Percentiles rank a stretch among this genome's conserved stretches.
These are phyloP conservation scores for Myrmaecium sp. DNA, from an alignment of 2,329 filamentous ascomycete species.

Conservation along the genomic window DNA sequence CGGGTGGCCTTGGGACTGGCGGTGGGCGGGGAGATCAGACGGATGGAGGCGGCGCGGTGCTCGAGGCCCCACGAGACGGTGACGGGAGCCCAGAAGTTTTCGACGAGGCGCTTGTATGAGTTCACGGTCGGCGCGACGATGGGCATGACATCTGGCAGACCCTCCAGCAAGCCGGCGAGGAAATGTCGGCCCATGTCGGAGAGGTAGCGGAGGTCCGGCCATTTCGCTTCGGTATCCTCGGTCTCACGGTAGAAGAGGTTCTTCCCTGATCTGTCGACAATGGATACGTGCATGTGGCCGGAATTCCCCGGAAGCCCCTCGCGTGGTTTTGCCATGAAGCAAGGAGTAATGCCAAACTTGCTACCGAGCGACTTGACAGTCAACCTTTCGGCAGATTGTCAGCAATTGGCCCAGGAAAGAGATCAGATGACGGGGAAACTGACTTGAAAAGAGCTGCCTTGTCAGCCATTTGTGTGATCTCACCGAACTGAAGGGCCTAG, in stretches of 20 bases:
- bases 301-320: slow-evolving; percentile 86
- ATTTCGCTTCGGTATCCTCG: slow-evolving; percentile 50
- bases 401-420: not conserved
- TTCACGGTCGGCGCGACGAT: slow-evolving; percentile 88
- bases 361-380: slow-evolving; percentile 73
- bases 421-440: slow-evolving; percentile 7
- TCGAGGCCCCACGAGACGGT: slow-evolving; percentile 95
- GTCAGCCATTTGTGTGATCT: slow-evolving; percentile 81
- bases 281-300: slow-evolving; percentile 86
- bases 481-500: slow-evolving; percentile 68
- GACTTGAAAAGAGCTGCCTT: slow-evolving; percentile 82
- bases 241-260: slow-evolving; percentile 68
- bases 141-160: slow-evolving; percentile 90
- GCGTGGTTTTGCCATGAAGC: slow-evolving; percentile 96
- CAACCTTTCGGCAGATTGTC: not conserved
- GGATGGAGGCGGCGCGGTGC: slow-evolving; percentile 80
- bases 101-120: slow-evolving; percentile 93
- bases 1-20: slow-evolving; percentile 71
- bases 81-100: slow-evolving; percentile 98
- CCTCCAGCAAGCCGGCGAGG: slow-evolving; percentile 74
- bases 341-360: slow-evolving; percentile 81
- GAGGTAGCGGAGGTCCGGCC: slow-evolving; percentile 58
- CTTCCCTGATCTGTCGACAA: slow-evolving; percentile 62
- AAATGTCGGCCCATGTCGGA: slow-evolving; percentile 87
- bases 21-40: slow-evolving; percentile 77